Conservation (phyloP, 352 stramenopile species). For the Phytopythium vexans region DNA sequence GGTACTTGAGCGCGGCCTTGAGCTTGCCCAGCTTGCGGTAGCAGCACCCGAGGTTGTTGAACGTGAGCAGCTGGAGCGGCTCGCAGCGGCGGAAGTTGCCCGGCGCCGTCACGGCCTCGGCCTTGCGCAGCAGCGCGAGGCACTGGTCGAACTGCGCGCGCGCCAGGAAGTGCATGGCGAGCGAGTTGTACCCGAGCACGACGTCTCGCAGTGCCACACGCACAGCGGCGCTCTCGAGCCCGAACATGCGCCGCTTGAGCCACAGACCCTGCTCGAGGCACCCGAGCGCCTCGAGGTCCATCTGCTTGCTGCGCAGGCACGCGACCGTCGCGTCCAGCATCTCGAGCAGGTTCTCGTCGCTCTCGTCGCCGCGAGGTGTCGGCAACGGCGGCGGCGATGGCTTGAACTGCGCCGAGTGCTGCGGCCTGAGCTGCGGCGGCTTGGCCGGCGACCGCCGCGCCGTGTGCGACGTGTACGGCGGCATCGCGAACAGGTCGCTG, state of each 20-base stretch:
- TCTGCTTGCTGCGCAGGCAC: conserved; percentile 67
- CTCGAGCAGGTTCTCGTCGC: conserved; percentile 56
- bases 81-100: conserved; percentile 62
- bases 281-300: conserved; percentile 71
- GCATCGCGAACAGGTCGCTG: conserved; percentile 35
- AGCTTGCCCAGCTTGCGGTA: conserved; percentile 78
- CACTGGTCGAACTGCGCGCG: conserved; percentile 58
- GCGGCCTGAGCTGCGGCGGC: neutral
- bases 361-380: conserved; percentile 4
- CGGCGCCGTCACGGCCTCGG: conserved; percentile 57
- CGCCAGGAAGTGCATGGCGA: conserved; percentile 70
- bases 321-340: conserved; percentile 70
- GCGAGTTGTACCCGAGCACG: conserved; percentile 69
- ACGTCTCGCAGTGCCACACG: conserved; percentile 55
- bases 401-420: conserved; percentile 1
- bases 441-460: conserved; percentile 23
- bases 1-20: conserved; percentile 70
- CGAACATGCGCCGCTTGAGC: conserved; percentile 78
- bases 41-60: conserved; percentile 81
- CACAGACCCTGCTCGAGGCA: conserved; percentile 74
- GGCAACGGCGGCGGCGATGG: neutral
- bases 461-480: conserved; percentile 40
- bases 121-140: conserved; percentile 69
- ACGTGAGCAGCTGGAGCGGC: conserved; percentile 76
- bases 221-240: conserved; percentile 52